Evolutionary conservation across 192 early-diverging fungal genomes (phyloP).

Genomic region (Rhizoclosmatium sp.): DNA sequence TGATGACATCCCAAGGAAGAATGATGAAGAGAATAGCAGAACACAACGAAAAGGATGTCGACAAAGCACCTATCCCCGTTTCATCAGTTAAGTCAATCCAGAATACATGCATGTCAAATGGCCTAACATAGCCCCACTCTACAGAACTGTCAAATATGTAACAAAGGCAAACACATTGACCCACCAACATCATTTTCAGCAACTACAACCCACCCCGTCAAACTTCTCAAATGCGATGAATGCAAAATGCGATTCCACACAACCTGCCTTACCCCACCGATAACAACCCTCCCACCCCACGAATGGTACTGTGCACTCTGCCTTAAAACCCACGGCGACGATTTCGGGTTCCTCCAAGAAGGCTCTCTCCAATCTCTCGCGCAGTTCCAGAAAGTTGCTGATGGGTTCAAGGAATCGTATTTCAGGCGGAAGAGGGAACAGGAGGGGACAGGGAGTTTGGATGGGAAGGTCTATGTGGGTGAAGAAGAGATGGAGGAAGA

Average conservation of each 20-base stretch:
- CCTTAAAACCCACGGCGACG: constrained; percentile 74
- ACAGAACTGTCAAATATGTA: constrained; percentile 58
- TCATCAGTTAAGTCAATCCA: constrained; percentile 25
- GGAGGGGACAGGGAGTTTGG: constrained; percentile 34
- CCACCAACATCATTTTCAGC: no score
- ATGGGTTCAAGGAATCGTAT: constrained; percentile 82
- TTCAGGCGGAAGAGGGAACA: constrained; percentile 58
- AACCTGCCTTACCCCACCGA: constrained; percentile 77
- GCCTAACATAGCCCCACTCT: not conserved
- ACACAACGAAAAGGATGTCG: constrained; percentile 29
- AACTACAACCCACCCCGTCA: not conserved
- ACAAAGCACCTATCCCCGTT: constrained; percentile 40
- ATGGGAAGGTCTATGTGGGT: constrained; percentile 47
- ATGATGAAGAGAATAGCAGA: constrained; percentile 38
- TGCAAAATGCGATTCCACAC: constrained; percentile 88
- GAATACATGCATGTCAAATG: not conserved
- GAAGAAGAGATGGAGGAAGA: constrained; percentile 88
- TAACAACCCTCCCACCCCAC: constrained; percentile 58
- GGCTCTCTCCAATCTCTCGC: constrained; percentile 74
- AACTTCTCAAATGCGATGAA: constrained; percentile 85
- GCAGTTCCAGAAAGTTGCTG: constrained; percentile 80
- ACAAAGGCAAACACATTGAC: constrained; percentile 61
- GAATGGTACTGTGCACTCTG: constrained; percentile 94
- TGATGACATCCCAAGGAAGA: constrained; percentile 4
- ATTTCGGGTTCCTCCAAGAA: constrained; percentile 95